Base-by-base conservation (phyloP, 345 rosid genomes). In the Excoecaria cochinchinensis region DNA sequence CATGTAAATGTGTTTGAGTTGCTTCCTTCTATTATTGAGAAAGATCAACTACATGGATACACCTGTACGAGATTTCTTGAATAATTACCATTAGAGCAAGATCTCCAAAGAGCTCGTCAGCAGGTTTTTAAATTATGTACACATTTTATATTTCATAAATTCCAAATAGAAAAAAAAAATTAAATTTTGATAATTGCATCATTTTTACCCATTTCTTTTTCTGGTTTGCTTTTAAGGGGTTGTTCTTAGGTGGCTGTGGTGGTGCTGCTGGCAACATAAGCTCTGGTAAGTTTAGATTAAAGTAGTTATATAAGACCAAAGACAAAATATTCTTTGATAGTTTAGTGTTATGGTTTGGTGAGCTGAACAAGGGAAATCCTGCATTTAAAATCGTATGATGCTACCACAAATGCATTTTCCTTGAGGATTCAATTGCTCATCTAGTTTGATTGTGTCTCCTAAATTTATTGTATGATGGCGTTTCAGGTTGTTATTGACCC, bases 401-500 rank as follows among this genome's bases (percentile, higher is more conserved):
- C n/a, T n/a, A n/a, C n/a, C n/a, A n/a, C n/a, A n/a, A n/a, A n/a
- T n/a, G n/a, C n/a, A n/a, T n/a, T n/a, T n/a, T n/a, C n/a, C n/a
- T n/a, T n/a, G n/a, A n/a, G n/a, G n/a, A n/a, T n/a, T 62, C 31
- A 57, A 13, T 59, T 51, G 42, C 74, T 44, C 39, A 42, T 38
- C 24, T 40, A 9, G 46, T 65, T 76, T 48, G 53, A 19, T 31
- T 67, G 48, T 25, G 31, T 47, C 38, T 60, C 50, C 64, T 76
- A 60, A 67, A 48, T 78, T 77, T 72, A 47, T 62, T 21, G 48
- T 19, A 16, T 70, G 72, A 67, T 82, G 76, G 50, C 79, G n/a
- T 59, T 81, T 63, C 82, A 95, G 99, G 99, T 95, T 89, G 94
- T 95, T 76, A 90, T 95, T 71, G 99, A 97, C 72, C 99, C 99